Base-by-base conservation (phyloP, 805 yeast species). In the Lipomyces spencermartinsiae region DNA sequence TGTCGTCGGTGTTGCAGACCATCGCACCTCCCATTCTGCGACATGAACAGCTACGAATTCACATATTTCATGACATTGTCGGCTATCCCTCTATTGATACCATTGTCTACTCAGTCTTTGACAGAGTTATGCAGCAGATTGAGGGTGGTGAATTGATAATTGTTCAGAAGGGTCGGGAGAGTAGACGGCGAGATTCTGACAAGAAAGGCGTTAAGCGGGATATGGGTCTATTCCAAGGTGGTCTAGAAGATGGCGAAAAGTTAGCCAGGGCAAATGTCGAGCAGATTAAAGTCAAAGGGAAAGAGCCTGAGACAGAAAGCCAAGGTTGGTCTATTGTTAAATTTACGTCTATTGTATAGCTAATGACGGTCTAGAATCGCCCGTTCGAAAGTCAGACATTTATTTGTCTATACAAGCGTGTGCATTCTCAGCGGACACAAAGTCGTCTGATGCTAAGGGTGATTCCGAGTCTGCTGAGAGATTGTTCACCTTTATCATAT, bases 171-270 rank as follows among this genome's bases (percentile, higher is more conserved):
- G 84, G 84, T 55, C 74, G 77, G 56, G 82, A 80, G 63, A 80
- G 80, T 12, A 77, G 75, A 58, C 70, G 77, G 16, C 75, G 79
- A 4, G 81, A 77, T 34, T 75, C 80, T 5, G 80, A 78, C 59
- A 70, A 63, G 66, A 71, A 73, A 53, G 70, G 72, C 19, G 73
- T 72, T 16, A 76, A 76, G 66, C 82, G 84, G 37, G 85, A 86
- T 60, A 84, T 94, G 74, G 89, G 89, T 70, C 77, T 91, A 73
- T 92, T 93, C 76, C 80, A 84, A 25, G 98, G 98, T 8, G 89
- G 90, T 71, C 74, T 87, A 0, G 85, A 87, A 57, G 97, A 92
- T 77, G 98, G 95, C 14, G 96, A 91, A 74, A 94, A 95, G 77
- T 84, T 95, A 67, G 90, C 96, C 54, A 83, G 86, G 74, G 98